Evolutionary conservation across 129 eudicot species (phyloP).

Genomic region (Flaveria ramosissima): DNA sequence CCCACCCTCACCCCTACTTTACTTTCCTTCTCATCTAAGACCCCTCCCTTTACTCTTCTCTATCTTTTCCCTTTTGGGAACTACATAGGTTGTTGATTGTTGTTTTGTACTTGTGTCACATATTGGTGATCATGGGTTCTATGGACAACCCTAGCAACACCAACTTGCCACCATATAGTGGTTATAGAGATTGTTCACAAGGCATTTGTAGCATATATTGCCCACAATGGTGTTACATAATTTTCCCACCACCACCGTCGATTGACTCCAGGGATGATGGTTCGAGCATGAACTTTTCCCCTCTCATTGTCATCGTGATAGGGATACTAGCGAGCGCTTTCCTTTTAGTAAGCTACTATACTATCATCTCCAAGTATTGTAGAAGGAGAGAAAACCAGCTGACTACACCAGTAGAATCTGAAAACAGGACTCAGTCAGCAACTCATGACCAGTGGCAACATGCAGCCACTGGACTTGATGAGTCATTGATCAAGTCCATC

Average conservation of each 20-base stretch:
- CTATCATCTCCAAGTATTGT: slow-evolving; percentile 66
- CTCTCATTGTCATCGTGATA: slow-evolving; percentile 66
- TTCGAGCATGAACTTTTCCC: slow-evolving; percentile 56
- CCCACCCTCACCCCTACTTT: slow-evolving; percentile 35
- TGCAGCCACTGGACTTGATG: slow-evolving; percentile 59
- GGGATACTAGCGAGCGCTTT: slow-evolving; percentile 63
- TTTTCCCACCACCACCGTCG: slow-evolving; percentile 55
- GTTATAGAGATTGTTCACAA: slow-evolving; percentile 69
- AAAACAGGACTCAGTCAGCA: slow-evolving; percentile 24
- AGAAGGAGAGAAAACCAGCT: slow-evolving; percentile 40
- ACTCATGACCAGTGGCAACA: slow-evolving; percentile 47
- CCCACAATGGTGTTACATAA: slow-evolving; percentile 77
- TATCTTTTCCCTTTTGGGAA: slow-evolving; percentile 26
- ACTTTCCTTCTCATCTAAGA: slow-evolving; percentile 53
- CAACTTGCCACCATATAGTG: slow-evolving; percentile 57
- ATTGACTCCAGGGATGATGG: slow-evolving; percentile 36
- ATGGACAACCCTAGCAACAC: slow-evolving; percentile 46
- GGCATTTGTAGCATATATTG: slow-evolving; percentile 78
- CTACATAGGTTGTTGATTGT: slow-evolving; percentile 31
- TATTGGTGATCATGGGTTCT: slow-evolving; percentile 54
- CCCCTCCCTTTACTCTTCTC: slow-evolving; percentile 41
- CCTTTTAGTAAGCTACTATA: slow-evolving; percentile 70
- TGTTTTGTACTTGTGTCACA: slow-evolving; percentile 23
- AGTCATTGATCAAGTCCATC: slow-evolving; percentile 59
- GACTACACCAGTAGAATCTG: slow-evolving; percentile 25